Conservation (phyloP, 2,329 filamentous ascomycete species). For the Colletotrichum siamense region DNA sequence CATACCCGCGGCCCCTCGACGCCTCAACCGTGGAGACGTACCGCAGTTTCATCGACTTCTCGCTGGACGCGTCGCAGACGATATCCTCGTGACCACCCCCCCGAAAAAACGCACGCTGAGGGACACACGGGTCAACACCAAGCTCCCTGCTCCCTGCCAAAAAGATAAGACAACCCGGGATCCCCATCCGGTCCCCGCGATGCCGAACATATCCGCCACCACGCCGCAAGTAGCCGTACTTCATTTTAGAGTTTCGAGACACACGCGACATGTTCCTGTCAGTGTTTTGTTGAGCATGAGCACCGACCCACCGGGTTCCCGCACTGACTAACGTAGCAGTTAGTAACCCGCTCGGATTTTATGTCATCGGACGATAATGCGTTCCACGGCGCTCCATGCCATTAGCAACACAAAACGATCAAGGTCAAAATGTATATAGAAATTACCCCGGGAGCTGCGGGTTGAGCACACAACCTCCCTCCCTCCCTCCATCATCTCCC, state of each 20-base stretch:
- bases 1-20: slow-evolving; percentile 32
- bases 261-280: background rate
- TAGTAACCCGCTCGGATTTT: slow-evolving; percentile 11
- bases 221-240: slow-evolving; percentile 1
- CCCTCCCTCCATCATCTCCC: background rate
- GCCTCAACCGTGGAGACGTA: slow-evolving; percentile 33
- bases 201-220: background rate
- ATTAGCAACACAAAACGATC: background rate
- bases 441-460: background rate
- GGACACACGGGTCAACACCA: background rate
- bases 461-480: background rate
- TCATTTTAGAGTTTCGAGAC: background rate
- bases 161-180: background rate
- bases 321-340: slow-evolving; percentile 19
- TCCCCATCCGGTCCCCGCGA: background rate
- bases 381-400: background rate
- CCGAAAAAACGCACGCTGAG: background rate
- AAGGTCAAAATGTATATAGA: background rate
- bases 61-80: slow-evolving; percentile 29
- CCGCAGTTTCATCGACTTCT: slow-evolving; percentile 37
- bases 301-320: slow-evolving; percentile 11
- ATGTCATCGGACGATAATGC: background rate
- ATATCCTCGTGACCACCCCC: slow-evolving; percentile 7
- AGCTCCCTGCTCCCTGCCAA: background rate
- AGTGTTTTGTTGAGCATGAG: slow-evolving; percentile 4